These are phyloP conservation scores for Podila epigama DNA, from an alignment of 192 early-diverging fungal species.

Conservation along the genomic window DNA sequence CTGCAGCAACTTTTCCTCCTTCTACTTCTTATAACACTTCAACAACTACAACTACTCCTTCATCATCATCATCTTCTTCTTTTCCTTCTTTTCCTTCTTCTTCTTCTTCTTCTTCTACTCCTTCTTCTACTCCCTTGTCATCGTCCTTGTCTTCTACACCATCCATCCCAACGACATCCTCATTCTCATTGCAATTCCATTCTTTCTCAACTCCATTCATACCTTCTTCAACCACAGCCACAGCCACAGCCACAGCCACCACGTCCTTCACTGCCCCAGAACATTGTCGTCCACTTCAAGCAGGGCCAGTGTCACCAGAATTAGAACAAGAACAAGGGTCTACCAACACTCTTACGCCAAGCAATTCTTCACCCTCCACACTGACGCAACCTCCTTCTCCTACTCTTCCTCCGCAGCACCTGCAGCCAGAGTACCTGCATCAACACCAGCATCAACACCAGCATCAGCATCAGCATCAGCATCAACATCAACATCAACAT, in stretches of 20 bases:
- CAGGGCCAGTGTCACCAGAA: too few relatives aligned
- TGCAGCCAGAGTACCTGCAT: too few relatives aligned
- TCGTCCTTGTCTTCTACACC: not conserved
- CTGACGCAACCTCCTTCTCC: too few relatives aligned
- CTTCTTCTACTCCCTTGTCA: not conserved
- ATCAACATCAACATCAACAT: too few relatives aligned
- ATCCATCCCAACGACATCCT: not conserved
- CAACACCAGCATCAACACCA: not conserved
- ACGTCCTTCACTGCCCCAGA: too few relatives aligned
- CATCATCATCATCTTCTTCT: conserved; percentile 1
- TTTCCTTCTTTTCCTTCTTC: conserved; percentile 5
- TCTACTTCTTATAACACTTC: not conserved
- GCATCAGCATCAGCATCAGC: not conserved
- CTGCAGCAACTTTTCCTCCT: not conserved
- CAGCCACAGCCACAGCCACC: not conserved
- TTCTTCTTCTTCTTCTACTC: not conserved
- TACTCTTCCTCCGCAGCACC: too few relatives aligned
- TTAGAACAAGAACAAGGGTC: too few relatives aligned
- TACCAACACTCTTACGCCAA: too few relatives aligned
- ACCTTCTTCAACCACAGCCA: not conserved
- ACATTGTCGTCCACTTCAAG: too few relatives aligned
- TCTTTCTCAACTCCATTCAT: not conserved
- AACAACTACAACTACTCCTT: not conserved
- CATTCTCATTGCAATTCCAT: not conserved
- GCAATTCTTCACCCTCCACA: too few relatives aligned